phyloP scores from a whole-genome alignment of 768 basidiomycete genomes.

The Xerocomus brunneocitrinus region DNA sequence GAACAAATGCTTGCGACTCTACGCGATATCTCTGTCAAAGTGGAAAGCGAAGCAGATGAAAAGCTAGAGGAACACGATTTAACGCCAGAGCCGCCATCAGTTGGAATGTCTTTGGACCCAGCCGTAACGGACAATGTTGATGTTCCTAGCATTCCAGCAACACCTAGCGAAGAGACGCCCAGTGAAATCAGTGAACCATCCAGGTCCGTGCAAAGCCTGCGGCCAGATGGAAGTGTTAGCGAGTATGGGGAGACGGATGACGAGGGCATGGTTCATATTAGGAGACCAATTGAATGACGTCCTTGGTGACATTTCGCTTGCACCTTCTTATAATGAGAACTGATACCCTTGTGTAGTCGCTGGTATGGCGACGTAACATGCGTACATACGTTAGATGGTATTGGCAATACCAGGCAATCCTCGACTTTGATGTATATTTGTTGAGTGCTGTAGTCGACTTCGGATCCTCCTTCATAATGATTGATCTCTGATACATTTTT shows the following conservation, averaged over 20 bases:
- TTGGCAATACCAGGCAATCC: constrained; percentile 3
- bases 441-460: background rate
- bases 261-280: constrained; percentile 78
- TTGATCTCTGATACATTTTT: background rate
- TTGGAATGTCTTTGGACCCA: constrained; percentile 1
- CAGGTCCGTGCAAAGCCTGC: constrained; percentile 32
- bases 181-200: constrained; percentile 26
- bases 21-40: constrained; percentile 66
- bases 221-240: constrained; percentile 53
- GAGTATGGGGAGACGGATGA: constrained; percentile 80
- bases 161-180: constrained; percentile 22
- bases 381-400: constrained; percentile 13
- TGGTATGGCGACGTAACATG: constrained; percentile 10
- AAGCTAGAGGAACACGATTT: constrained; percentile 17
- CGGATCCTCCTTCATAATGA: background rate
- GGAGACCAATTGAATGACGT: constrained; percentile 42
- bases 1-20: constrained; percentile 77
- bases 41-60: constrained; percentile 27
- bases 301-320: constrained; percentile 3
- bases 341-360: constrained; percentile 25
- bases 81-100: constrained; percentile 17
- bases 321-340: constrained; percentile 2
- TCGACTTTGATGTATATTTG: background rate
- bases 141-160: constrained; percentile 26
- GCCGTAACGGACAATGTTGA: constrained; percentile 29